phyloP scores from a whole-genome alignment of 2,329 filamentous ascomycete species.

The Chaetothyriales sp. region DNA sequence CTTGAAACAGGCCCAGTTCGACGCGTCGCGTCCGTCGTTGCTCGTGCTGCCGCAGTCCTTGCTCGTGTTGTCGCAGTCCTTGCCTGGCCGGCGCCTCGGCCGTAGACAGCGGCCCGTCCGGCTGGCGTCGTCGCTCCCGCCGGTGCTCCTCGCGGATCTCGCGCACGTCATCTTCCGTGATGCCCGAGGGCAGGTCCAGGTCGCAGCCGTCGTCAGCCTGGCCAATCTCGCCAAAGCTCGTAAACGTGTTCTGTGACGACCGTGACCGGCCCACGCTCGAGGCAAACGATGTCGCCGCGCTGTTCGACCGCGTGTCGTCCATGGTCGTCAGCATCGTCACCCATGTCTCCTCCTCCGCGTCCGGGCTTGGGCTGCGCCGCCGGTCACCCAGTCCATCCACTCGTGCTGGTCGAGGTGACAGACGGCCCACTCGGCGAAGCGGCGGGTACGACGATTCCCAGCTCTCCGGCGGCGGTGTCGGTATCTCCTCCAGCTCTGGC shows the following conservation, averaged over 20 bases:
- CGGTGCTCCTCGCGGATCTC: constrained; percentile 11
- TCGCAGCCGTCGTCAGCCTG: constrained; percentile 14
- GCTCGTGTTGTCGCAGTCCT: not conserved
- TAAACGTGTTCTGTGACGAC: constrained; percentile 33
- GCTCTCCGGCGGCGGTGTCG: constrained; percentile 11
- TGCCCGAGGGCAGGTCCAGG: constrained; percentile 15
- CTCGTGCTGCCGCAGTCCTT: not conserved
- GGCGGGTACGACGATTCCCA: constrained; percentile 12
- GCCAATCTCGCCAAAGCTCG: constrained; percentile 17
- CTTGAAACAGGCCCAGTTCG: constrained; percentile 44
- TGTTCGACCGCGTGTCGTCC: constrained; percentile 68
- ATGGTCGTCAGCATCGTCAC: constrained; percentile 68
- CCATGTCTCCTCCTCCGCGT: constrained; percentile 49
- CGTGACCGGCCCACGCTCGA: constrained; percentile 36
- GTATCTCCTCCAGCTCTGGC: constrained; percentile 1
- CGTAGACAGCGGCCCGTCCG: constrained; percentile 1
- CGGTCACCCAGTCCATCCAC: constrained; percentile 73
- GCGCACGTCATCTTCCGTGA: constrained; percentile 16
- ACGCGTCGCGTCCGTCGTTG: constrained; percentile 2
- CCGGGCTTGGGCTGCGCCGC: constrained; percentile 63
- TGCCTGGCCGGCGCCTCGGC: not conserved
- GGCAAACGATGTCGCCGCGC: constrained; percentile 59
- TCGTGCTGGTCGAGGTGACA: constrained; percentile 11
- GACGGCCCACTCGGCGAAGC: constrained; percentile 24
- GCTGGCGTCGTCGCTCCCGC: constrained; percentile 2